phyloP scores from a whole-genome alignment of 768 basidiomycete genomes.

The Suillus americanus region DNA sequence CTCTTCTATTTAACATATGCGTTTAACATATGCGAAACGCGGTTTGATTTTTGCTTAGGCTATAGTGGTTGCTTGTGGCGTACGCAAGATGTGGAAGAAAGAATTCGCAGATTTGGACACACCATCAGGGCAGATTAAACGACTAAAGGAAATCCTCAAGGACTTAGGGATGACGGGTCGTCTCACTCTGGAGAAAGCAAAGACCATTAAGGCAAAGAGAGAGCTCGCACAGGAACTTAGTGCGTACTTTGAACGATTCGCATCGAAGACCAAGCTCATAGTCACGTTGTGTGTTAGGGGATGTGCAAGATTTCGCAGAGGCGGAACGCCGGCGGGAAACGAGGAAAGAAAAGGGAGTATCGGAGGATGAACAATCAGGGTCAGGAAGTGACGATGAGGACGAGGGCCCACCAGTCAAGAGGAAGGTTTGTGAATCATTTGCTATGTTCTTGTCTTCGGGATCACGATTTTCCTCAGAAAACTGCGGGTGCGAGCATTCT shows the following conservation, averaged over 20 bases:
- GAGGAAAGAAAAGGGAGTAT: constrained; percentile 11
- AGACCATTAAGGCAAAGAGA: constrained; percentile 64
- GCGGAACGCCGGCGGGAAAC: constrained; percentile 36
- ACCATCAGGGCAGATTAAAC: constrained; percentile 62
- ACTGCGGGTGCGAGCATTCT: constrained; percentile 61
- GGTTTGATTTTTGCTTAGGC: constrained; percentile 39
- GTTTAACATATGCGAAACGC: too few species aligned
- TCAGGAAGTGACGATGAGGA: constrained; percentile 36
- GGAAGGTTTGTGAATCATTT: constrained; percentile 38
- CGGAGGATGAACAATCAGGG: constrained; percentile 25
- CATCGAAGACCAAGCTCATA: background rate
- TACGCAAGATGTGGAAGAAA: constrained; percentile 75
- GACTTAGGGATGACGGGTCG: constrained; percentile 82
- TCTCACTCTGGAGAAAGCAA: constrained; percentile 79
- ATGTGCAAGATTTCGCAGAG: constrained; percentile 70
- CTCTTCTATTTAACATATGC: background rate
- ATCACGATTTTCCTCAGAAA: constrained; percentile 23
- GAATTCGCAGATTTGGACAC: constrained; percentile 61
- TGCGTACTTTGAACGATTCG: constrained; percentile 34
- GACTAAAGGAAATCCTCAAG: constrained; percentile 60
- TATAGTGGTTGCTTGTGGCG: constrained; percentile 71
- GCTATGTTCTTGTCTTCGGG: background rate
- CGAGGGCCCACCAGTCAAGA: constrained; percentile 34
- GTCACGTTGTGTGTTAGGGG: constrained; percentile 46
- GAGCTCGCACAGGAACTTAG: constrained; percentile 80